Conservation (phyloP, 2,329 filamentous ascomycete species). For the Huntiella abstrusa region DNA sequence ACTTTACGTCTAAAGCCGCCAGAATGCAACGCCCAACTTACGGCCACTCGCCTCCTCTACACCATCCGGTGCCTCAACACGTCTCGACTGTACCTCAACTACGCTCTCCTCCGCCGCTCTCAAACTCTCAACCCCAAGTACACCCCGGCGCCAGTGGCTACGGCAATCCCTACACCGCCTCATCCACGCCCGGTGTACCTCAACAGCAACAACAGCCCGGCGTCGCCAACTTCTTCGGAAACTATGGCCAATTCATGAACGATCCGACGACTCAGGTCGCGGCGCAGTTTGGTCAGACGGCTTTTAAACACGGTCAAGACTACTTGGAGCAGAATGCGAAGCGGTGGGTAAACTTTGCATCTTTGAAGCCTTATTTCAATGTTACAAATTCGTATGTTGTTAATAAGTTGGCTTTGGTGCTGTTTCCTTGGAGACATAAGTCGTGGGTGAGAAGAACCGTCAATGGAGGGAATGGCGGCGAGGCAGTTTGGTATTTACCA, state of each 20-base stretch:
- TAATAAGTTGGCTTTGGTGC: conserved; percentile 78
- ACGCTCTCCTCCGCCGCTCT: conserved; percentile 73
- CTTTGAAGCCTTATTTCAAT: conserved; percentile 98
- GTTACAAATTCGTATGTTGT: conserved; percentile 94
- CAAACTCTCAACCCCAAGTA: conserved; percentile 41
- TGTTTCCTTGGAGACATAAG: conserved; percentile 95
- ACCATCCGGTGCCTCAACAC: conserved; percentile 95
- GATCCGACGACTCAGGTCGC: conserved; percentile 91
- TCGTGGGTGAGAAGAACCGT: conserved; percentile 88
- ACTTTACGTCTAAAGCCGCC: neutral
- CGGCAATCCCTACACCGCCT: conserved; percentile 55
- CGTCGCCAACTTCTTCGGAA: conserved; percentile 39
- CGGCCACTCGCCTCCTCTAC: conserved; percentile 77
- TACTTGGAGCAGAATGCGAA: conserved; percentile 84
- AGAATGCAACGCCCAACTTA: conserved; percentile 77
- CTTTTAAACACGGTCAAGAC: conserved; percentile 78
- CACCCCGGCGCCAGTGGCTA: conserved; percentile 28
- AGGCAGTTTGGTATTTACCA: conserved; percentile 65
- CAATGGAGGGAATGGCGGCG: conserved; percentile 39
- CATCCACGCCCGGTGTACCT: conserved; percentile 6
- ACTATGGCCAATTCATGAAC: conserved; percentile 85
- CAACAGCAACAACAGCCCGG: conserved; percentile 6
- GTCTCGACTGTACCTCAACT: conserved; percentile 95
- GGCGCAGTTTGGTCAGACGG: conserved; percentile 81
- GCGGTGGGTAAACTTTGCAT: conserved; percentile 74